Conservation (phyloP, 2,329 filamentous ascomycete species). For the Triangularia verruculosa region DNA sequence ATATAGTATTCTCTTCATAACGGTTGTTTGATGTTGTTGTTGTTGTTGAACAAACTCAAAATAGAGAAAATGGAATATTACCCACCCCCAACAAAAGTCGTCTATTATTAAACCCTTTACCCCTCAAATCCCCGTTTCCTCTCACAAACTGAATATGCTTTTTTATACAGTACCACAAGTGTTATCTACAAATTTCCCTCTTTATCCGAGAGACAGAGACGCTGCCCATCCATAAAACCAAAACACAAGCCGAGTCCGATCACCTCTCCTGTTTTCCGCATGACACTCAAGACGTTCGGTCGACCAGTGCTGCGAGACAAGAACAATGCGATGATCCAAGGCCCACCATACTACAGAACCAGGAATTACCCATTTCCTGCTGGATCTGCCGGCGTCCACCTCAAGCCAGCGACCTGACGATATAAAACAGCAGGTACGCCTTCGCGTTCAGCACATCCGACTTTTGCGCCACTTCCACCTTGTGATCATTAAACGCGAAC, state of each 20-base stretch:
- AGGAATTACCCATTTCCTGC: no score
- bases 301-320: no score
- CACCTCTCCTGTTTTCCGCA: neutral
- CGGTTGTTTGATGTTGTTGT: neutral
- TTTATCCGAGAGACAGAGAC: neutral
- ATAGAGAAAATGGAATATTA: no score
- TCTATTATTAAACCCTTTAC: neutral
- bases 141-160: neutral
- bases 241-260: neutral
- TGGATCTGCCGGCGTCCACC: no score
- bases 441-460: conserved; percentile 82
- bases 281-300: neutral
- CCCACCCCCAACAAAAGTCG: no score
- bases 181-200: neutral
- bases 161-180: conserved; percentile 2
- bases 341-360: no score
- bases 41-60: no score
- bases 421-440: conserved; percentile 89
- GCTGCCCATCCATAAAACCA: neutral
- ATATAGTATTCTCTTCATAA: neutral
- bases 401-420: conserved; percentile 60
- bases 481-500: conserved; percentile 95
- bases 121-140: neutral
- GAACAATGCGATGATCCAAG: no score
- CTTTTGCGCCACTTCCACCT: conserved; percentile 78